Evolutionary conservation across 345 rosid species (phyloP).

Genomic region (Boechera retrofracta): DNA sequence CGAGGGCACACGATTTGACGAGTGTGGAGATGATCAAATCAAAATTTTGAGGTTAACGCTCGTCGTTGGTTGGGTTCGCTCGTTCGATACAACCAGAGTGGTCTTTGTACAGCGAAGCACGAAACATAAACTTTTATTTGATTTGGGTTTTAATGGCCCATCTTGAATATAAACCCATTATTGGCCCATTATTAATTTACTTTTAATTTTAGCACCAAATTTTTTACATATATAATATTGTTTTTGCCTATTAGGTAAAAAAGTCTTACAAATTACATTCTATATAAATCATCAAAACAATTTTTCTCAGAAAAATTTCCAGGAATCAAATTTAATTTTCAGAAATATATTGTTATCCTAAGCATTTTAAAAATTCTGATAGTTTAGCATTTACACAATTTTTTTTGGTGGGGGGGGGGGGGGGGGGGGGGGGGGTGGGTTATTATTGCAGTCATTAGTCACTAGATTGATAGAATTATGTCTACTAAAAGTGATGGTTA

Average conservation of each 20-base stretch:
- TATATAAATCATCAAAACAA: background rate
- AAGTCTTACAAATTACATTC: background rate
- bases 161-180: background rate
- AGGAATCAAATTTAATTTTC: background rate
- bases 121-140: slow-evolving; percentile 1
- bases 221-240: background rate
- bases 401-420: too few species aligned
- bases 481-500: slow-evolving; percentile 22
- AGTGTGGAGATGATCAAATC: slow-evolving; percentile 28
- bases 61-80: slow-evolving; percentile 43
- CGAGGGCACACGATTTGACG: slow-evolving; percentile 32
- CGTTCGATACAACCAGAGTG: slow-evolving; percentile 49
- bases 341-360: background rate
- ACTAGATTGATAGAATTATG: slow-evolving; percentile 11
- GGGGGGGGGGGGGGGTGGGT: background rate
- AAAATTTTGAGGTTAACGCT: slow-evolving; percentile 36
- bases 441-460: background rate
- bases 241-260: background rate
- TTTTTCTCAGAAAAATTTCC: background rate
- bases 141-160: slow-evolving; percentile 25
- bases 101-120: slow-evolving; percentile 35
- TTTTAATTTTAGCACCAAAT: too few species aligned
- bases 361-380: background rate
- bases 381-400: background rate
- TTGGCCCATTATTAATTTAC: background rate